Evolutionary conservation across 345 rosid genomes (phyloP).

Genomic region (Laguncularia racemosa): DNA sequence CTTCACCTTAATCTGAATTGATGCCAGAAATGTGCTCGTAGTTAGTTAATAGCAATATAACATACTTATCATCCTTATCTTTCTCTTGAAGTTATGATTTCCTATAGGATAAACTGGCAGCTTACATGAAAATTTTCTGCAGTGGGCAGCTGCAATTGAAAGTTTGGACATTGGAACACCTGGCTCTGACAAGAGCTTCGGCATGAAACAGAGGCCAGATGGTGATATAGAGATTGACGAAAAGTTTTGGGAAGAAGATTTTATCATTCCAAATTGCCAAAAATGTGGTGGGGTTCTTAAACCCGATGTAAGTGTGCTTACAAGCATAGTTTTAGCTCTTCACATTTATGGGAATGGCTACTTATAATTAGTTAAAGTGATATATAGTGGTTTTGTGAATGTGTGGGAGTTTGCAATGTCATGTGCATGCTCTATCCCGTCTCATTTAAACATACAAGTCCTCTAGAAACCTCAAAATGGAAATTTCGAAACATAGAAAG

Average conservation of each 20-base stretch:
- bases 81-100: background rate
- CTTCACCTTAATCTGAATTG: too few relatives aligned
- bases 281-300: constrained; percentile 75
- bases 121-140: constrained; percentile 11
- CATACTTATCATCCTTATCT: background rate
- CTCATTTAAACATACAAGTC: too few relatives aligned
- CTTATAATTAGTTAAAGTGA: constrained; percentile 2
- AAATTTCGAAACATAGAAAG: too few relatives aligned
- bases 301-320: constrained; percentile 58
- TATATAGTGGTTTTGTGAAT: too few relatives aligned
- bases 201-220: constrained; percentile 96
- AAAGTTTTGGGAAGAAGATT: constrained; percentile 94
- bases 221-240: constrained; percentile 95
- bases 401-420: too few relatives aligned
- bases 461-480: too few relatives aligned
- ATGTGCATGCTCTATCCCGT: too few relatives aligned
- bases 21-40: too few relatives aligned
- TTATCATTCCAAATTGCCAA: constrained; percentile 66
- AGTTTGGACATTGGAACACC: constrained; percentile 64
- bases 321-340: background rate
- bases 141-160: constrained; percentile 96
- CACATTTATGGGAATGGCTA: background rate
- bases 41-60: too few relatives aligned
- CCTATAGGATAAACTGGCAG: background rate
- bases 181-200: constrained; percentile 87